Base-by-base conservation (phyloP, 2,329 filamentous ascomycete species). In the Ophiostoma novo-ulmi region DNA sequence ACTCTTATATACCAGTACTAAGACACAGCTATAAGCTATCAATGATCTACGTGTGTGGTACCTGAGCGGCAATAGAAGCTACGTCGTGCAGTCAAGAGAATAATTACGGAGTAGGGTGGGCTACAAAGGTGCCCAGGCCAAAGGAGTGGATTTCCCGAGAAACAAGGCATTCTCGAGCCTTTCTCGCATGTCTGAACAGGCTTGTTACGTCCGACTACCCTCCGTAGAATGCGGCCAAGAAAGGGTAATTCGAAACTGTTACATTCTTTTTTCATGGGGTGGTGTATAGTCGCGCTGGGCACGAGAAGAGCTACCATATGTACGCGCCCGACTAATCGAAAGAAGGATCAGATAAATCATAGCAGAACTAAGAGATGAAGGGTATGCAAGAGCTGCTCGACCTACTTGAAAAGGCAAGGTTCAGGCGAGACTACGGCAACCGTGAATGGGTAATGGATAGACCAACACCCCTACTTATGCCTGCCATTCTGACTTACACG, bases 141-240 rank as follows among this genome's bases (percentile, higher is more conserved):
- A 17, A 58, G 52, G 13, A n/a, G 36, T 61, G 66, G 17, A 69
- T 69, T 61, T 71, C 58, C 70, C 67, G 67, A 67, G 58, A 58
- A 69, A 52, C 26, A 64, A 55, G n/a, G 61, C 61, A 20, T n/a
- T 39, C 17, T 64, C 6, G 22, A n/a, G 26, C 14, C 22, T 17
- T 13, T 14, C 26, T 14, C 7, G 3, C 26, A 26, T 64, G 61
- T 5, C 55, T 31, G 52, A 58, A 2, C 52, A 22, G 52, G 58
- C 61, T 64, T 58, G 52, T 26, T 64, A 10, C 17, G 35, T 64
- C 61, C 61, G 61, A 63, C 17, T 26, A 58, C 7, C 11, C 52
- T 58, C 52, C 52, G 52, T 58, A 14, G 52, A 26, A 22, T 58
- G 22, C n/a, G 22, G 52, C 52, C 52, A 58, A 58, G 52, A 13